phyloP scores from a whole-genome alignment of 768 basidiomycete species.

The Trametes cingulata region DNA sequence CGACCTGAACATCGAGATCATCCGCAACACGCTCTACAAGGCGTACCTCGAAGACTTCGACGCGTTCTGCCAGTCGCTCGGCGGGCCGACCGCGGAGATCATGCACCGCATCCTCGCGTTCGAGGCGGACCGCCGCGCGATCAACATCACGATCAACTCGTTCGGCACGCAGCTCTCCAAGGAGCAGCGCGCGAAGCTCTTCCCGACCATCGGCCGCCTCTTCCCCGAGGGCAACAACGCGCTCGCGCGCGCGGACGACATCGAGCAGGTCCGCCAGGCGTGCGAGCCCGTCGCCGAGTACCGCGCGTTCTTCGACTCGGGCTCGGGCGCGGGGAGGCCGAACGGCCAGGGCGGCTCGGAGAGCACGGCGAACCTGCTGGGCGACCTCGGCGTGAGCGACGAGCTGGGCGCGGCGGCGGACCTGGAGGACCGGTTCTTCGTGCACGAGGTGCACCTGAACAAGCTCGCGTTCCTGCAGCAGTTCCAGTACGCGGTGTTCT shows the following conservation, averaged over 20 bases:
- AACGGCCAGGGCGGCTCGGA: slow-evolving; percentile 28
- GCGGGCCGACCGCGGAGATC: slow-evolving; percentile 84
- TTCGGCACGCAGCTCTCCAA: slow-evolving; percentile 94
- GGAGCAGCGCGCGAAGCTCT: slow-evolving; percentile 91
- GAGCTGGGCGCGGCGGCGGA: slow-evolving; percentile 51
- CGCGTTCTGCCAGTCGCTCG: slow-evolving; percentile 74
- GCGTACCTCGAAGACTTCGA: slow-evolving; percentile 98
- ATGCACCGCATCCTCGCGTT: slow-evolving; percentile 93
- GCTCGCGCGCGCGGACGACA: slow-evolving; percentile 90
- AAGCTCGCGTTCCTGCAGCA: slow-evolving; percentile 95
- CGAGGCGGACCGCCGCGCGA: slow-evolving; percentile 94
- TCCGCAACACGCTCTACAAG: slow-evolving; percentile 98
- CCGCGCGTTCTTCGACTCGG: slow-evolving; percentile 79
- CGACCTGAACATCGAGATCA: slow-evolving; percentile 99
- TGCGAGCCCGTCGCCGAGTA: slow-evolving; percentile 92
- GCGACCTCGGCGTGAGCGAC: slow-evolving; percentile 35
- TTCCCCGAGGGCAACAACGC: slow-evolving; percentile 96
- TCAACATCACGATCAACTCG: slow-evolving; percentile 99
- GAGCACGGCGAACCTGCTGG: slow-evolving; percentile 31
- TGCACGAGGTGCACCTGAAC: slow-evolving; percentile 89
- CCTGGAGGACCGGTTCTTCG: slow-evolving; percentile 95
- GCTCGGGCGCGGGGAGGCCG: slow-evolving; percentile 22
- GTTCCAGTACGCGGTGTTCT: slow-evolving; percentile 94
- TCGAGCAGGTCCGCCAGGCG: slow-evolving; percentile 86
- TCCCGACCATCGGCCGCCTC: slow-evolving; percentile 90